A percentile compares a stretch with the other conserved stretches of the same genome.
phyloP scores from a whole-genome alignment of 2,329 filamentous ascomycete genomes.

The Pseudocercospora vitis region DNA sequence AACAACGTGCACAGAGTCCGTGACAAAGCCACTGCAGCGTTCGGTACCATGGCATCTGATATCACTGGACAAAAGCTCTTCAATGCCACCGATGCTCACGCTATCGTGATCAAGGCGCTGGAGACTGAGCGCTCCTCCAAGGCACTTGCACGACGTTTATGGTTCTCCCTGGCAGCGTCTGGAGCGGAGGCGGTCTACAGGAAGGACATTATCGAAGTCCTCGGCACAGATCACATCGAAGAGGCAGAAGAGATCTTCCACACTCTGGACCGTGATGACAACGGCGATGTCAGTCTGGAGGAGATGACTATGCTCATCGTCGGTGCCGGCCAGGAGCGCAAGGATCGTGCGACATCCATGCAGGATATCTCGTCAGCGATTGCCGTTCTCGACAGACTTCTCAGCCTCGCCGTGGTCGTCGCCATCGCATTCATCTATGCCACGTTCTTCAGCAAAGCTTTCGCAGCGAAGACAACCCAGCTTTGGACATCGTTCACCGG shows the following conservation, averaged over 20 bases:
- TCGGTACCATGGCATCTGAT: constrained; percentile 80
- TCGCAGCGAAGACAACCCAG: constrained; percentile 28
- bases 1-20: constrained; percentile 51
- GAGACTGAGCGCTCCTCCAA: constrained; percentile 32
- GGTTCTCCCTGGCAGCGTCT: constrained; percentile 35
- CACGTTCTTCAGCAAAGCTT: constrained; percentile 35
- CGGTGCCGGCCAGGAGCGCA: constrained; percentile 31
- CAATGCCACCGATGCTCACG: constrained; percentile 43
- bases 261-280: constrained; percentile 35
- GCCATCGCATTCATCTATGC: constrained; percentile 40
- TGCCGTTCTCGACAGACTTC: constrained; percentile 35
- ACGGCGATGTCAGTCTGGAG: constrained; percentile 38
- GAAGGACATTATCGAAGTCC: constrained; percentile 30
- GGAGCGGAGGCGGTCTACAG: constrained; percentile 29
- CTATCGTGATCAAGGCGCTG: constrained; percentile 32
- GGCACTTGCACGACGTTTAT: constrained; percentile 37
- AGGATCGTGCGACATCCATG: constrained; percentile 33
- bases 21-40: constrained; percentile 78
- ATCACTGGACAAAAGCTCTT: constrained; percentile 84
- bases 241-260: constrained; percentile 36
- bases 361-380: constrained; percentile 38
- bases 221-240: constrained; percentile 26
- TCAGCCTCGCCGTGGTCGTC: constrained; percentile 28
- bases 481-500: constrained; percentile 32
- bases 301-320: constrained; percentile 36